Evolutionary conservation across 2,329 filamentous ascomycete species (phyloP).

Genomic region (Tolypocladium tropicale): DNA sequence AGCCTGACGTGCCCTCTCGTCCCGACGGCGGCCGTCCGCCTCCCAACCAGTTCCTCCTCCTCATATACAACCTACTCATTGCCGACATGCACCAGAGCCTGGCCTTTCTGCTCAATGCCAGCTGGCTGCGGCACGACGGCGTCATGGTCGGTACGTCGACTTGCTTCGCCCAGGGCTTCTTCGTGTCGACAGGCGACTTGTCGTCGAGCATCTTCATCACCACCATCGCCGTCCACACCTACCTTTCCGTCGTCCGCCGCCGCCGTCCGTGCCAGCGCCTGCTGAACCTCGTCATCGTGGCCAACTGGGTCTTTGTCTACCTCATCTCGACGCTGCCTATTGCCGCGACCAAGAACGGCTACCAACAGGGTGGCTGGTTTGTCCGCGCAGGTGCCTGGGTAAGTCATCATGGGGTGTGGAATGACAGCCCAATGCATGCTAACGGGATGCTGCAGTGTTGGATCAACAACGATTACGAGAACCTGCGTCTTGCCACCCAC

Average conservation of each 20-base stretch:
- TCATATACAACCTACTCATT: conserved; percentile 59
- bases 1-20: conserved; percentile 5
- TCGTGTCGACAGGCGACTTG: conserved; percentile 56
- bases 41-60: conserved; percentile 57
- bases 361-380: conserved; percentile 37
- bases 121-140: conserved; percentile 43
- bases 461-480: conserved; percentile 44
- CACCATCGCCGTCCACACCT: conserved; percentile 56
- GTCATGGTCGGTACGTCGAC: conserved; percentile 42
- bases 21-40: conserved; percentile 25
- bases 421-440: neutral
- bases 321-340: conserved; percentile 43
- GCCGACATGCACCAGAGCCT: conserved; percentile 58
- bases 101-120: conserved; percentile 52
- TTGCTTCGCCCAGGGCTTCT: conserved; percentile 58
- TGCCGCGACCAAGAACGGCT: conserved; percentile 30
- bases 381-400: conserved; percentile 57
- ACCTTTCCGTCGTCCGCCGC: conserved; percentile 48
- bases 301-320: conserved; percentile 50
- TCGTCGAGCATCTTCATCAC: conserved; percentile 58
- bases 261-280: conserved; percentile 37
- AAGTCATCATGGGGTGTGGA: conserved; percentile 14
- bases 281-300: conserved; percentile 38
- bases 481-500: conserved; percentile 48
- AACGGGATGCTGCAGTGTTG: conserved; percentile 38